Conservation (phyloP, 2,329 filamentous ascomycete genomes). For the Curvularia lunata region DNA sequence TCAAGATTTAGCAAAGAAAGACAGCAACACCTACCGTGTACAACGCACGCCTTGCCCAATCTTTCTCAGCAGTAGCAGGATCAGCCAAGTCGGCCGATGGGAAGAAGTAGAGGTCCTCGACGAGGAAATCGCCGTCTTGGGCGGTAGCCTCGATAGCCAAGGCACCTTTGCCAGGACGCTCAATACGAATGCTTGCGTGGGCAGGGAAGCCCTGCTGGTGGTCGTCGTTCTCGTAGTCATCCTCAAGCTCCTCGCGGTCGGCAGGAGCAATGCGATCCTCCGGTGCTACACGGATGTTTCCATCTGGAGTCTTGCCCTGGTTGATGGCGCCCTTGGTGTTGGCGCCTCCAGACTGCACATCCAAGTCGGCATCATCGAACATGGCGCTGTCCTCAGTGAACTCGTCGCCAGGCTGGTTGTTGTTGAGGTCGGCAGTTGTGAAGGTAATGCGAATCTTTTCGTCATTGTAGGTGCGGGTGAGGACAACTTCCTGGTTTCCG, state of each 20-base stretch:
- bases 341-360: slow-evolving; percentile 61
- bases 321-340: slow-evolving; percentile 64
- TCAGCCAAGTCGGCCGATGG: slow-evolving; percentile 77
- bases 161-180: slow-evolving; percentile 84
- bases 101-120: slow-evolving; percentile 92
- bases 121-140: slow-evolving; percentile 82
- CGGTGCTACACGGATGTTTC: slow-evolving; percentile 61
- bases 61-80: slow-evolving; percentile 74
- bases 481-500: slow-evolving; percentile 85
- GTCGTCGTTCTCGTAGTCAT: slow-evolving; percentile 62
- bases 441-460: slow-evolving; percentile 90
- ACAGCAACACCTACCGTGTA: slow-evolving; percentile 63
- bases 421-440: slow-evolving; percentile 81
- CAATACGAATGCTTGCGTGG: slow-evolving; percentile 82
- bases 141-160: slow-evolving; percentile 86
- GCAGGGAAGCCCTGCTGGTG: slow-evolving; percentile 71
- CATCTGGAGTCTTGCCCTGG: slow-evolving; percentile 57
- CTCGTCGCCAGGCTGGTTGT: slow-evolving; percentile 45
- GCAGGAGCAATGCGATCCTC: slow-evolving; percentile 64
- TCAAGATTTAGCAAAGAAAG: not conserved
- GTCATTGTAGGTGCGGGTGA: slow-evolving; percentile 82
- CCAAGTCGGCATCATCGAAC: slow-evolving; percentile 46
- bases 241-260: slow-evolving; percentile 63
- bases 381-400: slow-evolving; percentile 62
- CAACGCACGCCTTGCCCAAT: slow-evolving; percentile 75